Evolutionary conservation across 1,139 yeast genomes (phyloP), one percentile per base, ranked within the genome.

Genomic region (Blastobotrys raffinosifermentans): DNA sequence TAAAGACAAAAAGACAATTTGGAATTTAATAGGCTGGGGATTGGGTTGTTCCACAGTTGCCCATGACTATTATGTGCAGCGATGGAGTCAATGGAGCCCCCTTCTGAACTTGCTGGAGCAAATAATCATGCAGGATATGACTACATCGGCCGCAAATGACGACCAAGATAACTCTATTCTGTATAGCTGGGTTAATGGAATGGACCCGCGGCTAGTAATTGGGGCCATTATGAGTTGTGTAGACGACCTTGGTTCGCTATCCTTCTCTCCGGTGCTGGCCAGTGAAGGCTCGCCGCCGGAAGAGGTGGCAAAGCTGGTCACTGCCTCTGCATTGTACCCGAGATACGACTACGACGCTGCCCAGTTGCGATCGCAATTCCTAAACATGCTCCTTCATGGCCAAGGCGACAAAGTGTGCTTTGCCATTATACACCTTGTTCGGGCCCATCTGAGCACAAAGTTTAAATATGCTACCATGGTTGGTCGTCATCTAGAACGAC

Each of bases 1-100:
- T 26, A 10, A 34, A 4, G 29, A 34, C 21, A 27, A 34, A 2
- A 32, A 31, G 31, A 18, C 14, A 4, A 39, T 47, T 8, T 45
- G 50, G 51, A 26, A 32, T 21, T 31, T 40, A 37, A 26, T 47
- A 11, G 51, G 51, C 8, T 46, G 50, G 50, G 46, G 45, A 3
- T 40, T 47, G 17, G 37, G 43, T 1, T 45, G 49, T 31, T 41
- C 49, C 8, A 39, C 46, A 3, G 34, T 47, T 2, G 39, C 38
- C 4, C 39, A 41, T 15, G 31, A 34, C 8, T 35, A 29, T 4
- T 46, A 45, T 32, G 27, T 14, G 11, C n/a, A 27, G 20, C 34
- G 49, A 16, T 47, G 51, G 51, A 29, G 13, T 7, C 48, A 45
- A 17, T 46, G 40, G 41, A 19, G 26, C 19, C 35, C 34, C 13